phyloP scores from a whole-genome alignment of 2,329 filamentous ascomycete genomes.

The Calonectria leucothoes region DNA sequence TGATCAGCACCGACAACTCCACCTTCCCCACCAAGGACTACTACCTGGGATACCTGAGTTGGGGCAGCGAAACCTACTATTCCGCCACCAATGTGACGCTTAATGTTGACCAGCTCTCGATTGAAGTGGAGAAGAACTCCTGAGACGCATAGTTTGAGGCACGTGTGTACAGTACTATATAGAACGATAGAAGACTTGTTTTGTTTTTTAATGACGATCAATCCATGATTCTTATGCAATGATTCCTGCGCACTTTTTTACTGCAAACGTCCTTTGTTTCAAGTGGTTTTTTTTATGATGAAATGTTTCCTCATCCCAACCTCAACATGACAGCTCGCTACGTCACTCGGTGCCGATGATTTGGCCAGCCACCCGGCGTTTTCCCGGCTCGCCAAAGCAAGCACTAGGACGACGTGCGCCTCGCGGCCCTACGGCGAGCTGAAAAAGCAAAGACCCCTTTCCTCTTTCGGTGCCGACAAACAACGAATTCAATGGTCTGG shows the following conservation, averaged over 20 bases:
- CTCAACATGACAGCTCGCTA: not conserved
- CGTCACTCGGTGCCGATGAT: not conserved
- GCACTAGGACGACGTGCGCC: too few relatives aligned
- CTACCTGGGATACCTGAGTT: slow-evolving; percentile 63
- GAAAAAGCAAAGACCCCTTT: too few relatives aligned
- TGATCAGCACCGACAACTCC: slow-evolving; percentile 47
- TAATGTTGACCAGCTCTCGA: slow-evolving; percentile 52
- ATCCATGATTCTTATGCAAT: slow-evolving; percentile 18
- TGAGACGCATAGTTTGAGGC: not conserved
- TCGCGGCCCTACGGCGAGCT: too few relatives aligned
- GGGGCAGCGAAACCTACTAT: slow-evolving; percentile 63
- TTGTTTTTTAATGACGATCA: slow-evolving; percentile 33
- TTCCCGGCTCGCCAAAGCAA: not conserved
- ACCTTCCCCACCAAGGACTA: slow-evolving; percentile 53
- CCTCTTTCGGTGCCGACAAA: not conserved
- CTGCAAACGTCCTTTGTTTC: not conserved
- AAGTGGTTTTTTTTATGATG: not conserved
- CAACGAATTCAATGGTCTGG: not conserved
- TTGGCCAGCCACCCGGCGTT: not conserved
- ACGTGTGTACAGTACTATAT: slow-evolving; percentile 25
- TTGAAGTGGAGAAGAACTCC: slow-evolving; percentile 45
- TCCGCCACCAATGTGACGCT: slow-evolving; percentile 60
- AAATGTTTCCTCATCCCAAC: too few relatives aligned
- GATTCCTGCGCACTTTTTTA: not conserved
- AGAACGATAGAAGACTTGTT: slow-evolving; percentile 10